Conservation (phyloP, 805 yeast genomes). For the Wickerhamiella azymoides region DNA sequence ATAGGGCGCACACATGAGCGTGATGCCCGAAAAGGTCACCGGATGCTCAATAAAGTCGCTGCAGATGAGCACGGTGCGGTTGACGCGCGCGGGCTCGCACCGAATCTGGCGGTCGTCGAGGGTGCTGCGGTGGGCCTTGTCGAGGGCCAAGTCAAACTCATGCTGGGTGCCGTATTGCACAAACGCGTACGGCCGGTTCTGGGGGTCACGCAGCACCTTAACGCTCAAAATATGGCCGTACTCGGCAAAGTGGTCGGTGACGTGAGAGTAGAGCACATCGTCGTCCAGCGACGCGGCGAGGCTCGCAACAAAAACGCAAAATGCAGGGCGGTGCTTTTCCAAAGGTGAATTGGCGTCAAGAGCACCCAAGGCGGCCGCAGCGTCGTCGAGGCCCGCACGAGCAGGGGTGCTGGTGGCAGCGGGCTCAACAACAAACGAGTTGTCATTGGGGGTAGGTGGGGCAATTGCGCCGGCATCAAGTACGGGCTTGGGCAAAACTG, state of each 20-base stretch:
- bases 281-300: slow-evolving; percentile 52
- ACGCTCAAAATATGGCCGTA: slow-evolving; percentile 65
- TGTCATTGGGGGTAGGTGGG: no score
- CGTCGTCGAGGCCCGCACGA: no score
- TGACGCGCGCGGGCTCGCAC: slow-evolving; percentile 85
- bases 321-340: slow-evolving; percentile 38
- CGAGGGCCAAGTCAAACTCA: slow-evolving; percentile 57
- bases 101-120: slow-evolving; percentile 66
- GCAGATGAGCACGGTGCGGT: slow-evolving; percentile 59
- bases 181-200: slow-evolving; percentile 82
- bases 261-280: slow-evolving; percentile 57
- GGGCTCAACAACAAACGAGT: background rate
- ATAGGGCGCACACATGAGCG: slow-evolving; percentile 10
- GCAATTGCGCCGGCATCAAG: no score
- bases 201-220: slow-evolving; percentile 69
- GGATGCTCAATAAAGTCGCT: background rate
- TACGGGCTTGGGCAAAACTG: no score
- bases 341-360: background rate
- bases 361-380: no score
- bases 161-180: slow-evolving; percentile 65
- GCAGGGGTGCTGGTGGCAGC: background rate
- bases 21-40: slow-evolving; percentile 17
- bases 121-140: slow-evolving; percentile 50
- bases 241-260: slow-evolving; percentile 48
- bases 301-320: slow-evolving; percentile 84